Evolutionary conservation across 148 eudicot genomes (phyloP).

Genomic region (Rhododendron molle): DNA sequence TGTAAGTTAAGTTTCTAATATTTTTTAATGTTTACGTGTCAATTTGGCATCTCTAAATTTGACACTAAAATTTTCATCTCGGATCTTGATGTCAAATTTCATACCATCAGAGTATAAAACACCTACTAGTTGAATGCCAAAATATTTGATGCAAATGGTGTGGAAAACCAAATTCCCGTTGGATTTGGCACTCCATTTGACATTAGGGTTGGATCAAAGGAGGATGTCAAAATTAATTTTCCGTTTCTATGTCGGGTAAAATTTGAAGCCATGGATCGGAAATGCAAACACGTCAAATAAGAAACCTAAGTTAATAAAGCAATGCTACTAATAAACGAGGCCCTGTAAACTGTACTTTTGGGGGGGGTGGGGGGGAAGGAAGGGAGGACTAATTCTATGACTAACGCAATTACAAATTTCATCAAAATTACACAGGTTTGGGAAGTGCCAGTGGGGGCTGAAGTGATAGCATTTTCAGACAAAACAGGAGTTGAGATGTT

Average conservation of each 20-base stretch:
- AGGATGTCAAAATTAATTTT: background rate
- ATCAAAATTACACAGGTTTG: slow-evolving; percentile 28
- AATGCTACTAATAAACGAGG: background rate
- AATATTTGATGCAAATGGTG: no score
- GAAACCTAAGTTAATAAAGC: background rate
- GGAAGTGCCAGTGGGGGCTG: slow-evolving; percentile 60
- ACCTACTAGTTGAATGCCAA: no score
- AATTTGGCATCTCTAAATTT: background rate
- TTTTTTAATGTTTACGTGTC: background rate
- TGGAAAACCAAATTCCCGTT: background rate
- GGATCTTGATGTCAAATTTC: no score
- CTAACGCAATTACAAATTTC: background rate
- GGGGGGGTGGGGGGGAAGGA: no score
- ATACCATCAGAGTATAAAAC: no score
- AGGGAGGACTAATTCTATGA: background rate
- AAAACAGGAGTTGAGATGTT: slow-evolving; percentile 83
- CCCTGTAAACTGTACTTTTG: background rate
- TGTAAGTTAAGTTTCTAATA: background rate
- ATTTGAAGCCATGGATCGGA: background rate
- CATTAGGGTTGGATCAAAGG: background rate
- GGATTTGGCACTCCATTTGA: background rate
- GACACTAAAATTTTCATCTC: no score
- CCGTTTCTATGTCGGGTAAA: background rate
- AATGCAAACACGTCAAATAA: background rate
- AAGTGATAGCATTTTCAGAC: slow-evolving; percentile 56